phyloP scores from a whole-genome alignment of 805 yeast species.

The Saturnispora gosingensis region DNA sequence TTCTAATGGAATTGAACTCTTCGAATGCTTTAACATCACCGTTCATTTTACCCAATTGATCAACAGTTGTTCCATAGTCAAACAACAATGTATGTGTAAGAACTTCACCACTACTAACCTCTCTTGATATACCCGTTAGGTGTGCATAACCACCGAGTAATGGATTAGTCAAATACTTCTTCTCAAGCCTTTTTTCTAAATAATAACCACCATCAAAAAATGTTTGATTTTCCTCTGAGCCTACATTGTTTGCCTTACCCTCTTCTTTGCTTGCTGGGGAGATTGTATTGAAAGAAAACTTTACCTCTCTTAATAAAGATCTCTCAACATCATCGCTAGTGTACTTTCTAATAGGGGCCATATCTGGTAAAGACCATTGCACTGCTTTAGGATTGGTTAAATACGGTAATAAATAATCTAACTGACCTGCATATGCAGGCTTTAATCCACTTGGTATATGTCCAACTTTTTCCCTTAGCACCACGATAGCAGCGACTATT shows the following conservation, averaged over 20 bases:
- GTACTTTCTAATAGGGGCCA: constrained; percentile 53
- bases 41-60: constrained; percentile 33
- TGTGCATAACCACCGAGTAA: constrained; percentile 30
- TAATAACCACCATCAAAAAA: constrained; percentile 33
- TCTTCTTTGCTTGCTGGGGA: constrained; percentile 28
- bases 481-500: constrained; percentile 74
- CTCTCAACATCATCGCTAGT: constrained; percentile 70
- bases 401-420: constrained; percentile 57
- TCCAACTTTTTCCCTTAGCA: constrained; percentile 75
- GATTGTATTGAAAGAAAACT: constrained; percentile 42
- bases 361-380: constrained; percentile 75
- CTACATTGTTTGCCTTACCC: constrained; percentile 7
- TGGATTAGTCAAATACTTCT: constrained; percentile 65
- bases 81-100: constrained; percentile 58
- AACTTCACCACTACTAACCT: constrained; percentile 23
- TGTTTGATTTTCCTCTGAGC: background rate
- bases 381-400: constrained; percentile 27
- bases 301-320: constrained; percentile 66
- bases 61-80: constrained; percentile 41
- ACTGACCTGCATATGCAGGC: constrained; percentile 61
- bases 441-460: constrained; percentile 68
- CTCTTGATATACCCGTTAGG: constrained; percentile 30
- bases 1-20: constrained; percentile 30
- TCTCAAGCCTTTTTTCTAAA: constrained; percentile 50
- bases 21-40: constrained; percentile 41